Evolutionary conservation across 345 rosid genomes (phyloP).

Genomic region (Cardamine chenopodiifolia): DNA sequence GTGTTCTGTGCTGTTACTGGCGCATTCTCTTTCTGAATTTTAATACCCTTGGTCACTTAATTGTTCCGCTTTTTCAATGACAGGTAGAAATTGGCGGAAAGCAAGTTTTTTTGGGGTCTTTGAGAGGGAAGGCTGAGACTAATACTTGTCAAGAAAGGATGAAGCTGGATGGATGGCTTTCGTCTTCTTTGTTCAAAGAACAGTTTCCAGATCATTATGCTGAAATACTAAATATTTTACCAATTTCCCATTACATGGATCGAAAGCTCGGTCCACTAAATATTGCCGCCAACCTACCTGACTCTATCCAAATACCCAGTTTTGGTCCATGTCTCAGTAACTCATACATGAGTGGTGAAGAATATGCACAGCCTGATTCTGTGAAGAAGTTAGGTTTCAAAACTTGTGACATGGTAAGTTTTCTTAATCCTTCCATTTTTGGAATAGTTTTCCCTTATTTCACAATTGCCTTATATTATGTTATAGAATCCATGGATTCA

Average conservation of each 20-base stretch:
- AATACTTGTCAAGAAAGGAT: slow-evolving; percentile 70
- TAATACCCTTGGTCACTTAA: not conserved
- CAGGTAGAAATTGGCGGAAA: slow-evolving; percentile 86
- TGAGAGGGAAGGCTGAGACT: slow-evolving; percentile 61
- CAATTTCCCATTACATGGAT: slow-evolving; percentile 86
- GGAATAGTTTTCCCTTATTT: not conserved
- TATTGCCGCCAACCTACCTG: slow-evolving; percentile 66
- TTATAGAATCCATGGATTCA: slow-evolving; percentile 41
- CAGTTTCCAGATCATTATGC: slow-evolving; percentile 81
- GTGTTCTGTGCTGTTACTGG: slow-evolving; percentile 10
- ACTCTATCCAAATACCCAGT: slow-evolving; percentile 53
- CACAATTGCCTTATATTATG: not conserved
- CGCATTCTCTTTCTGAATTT: not conserved
- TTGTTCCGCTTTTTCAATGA: slow-evolving; percentile 26
- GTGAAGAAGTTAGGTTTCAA: slow-evolving; percentile 70
- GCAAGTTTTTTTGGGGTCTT: slow-evolving; percentile 74
- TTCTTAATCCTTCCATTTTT: slow-evolving; percentile 15
- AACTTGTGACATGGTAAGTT: slow-evolving; percentile 73
- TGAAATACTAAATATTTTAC: slow-evolving; percentile 66
- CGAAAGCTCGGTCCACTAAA: slow-evolving; percentile 69
- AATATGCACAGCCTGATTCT: slow-evolving; percentile 52
- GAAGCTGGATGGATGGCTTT: slow-evolving; percentile 90
- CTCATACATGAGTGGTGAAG: slow-evolving; percentile 77
- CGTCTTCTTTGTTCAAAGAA: slow-evolving; percentile 72
- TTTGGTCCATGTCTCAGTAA: slow-evolving; percentile 80